Conservation (phyloP, 495 filamentous ascomycete genomes). For the Venustampulla echinocandica region DNA sequence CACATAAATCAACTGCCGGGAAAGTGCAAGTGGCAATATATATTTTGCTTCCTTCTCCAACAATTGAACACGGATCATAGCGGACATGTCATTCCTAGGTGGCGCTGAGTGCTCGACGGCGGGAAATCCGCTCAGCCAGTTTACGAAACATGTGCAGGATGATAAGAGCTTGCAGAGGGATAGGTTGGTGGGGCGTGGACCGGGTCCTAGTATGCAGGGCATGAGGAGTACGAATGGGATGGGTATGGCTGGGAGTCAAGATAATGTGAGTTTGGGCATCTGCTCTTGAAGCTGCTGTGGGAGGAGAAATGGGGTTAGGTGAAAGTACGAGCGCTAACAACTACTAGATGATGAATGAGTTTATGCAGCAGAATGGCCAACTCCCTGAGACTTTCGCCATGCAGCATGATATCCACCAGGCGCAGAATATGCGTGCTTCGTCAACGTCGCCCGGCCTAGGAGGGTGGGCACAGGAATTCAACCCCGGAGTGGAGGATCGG, state of each 20-base stretch:
- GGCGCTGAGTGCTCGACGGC: constrained; percentile 96
- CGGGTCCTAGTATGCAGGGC: constrained; percentile 48
- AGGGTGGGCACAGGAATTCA: constrained; percentile 64
- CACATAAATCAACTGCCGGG: too few species aligned
- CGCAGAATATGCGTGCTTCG: constrained; percentile 52
- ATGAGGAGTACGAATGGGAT: constrained; percentile 43
- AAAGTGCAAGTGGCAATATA: too few species aligned
- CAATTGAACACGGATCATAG: too few species aligned
- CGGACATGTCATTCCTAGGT: constrained; percentile 93
- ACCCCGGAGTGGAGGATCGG: constrained; percentile 50
- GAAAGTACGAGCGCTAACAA: constrained; percentile 4
- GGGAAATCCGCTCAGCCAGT: constrained; percentile 91
- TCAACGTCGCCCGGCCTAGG: constrained; percentile 48
- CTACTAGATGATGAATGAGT: constrained; percentile 84
- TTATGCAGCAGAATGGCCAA: constrained; percentile 65
- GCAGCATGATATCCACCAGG: constrained; percentile 39
- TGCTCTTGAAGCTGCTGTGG: neutral
- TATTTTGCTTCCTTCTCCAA: too few species aligned
- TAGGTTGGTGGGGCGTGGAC: constrained; percentile 64
- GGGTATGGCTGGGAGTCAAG: constrained; percentile 50
- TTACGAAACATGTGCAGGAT: constrained; percentile 88
- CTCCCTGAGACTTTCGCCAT: constrained; percentile 49
- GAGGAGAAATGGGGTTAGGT: neutral
- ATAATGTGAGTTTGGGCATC: constrained; percentile 40
- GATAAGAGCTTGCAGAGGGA: constrained; percentile 92